Evolutionary conservation across 768 basidiomycete genomes (phyloP).

Genomic region (Mycena epipterygia): DNA sequence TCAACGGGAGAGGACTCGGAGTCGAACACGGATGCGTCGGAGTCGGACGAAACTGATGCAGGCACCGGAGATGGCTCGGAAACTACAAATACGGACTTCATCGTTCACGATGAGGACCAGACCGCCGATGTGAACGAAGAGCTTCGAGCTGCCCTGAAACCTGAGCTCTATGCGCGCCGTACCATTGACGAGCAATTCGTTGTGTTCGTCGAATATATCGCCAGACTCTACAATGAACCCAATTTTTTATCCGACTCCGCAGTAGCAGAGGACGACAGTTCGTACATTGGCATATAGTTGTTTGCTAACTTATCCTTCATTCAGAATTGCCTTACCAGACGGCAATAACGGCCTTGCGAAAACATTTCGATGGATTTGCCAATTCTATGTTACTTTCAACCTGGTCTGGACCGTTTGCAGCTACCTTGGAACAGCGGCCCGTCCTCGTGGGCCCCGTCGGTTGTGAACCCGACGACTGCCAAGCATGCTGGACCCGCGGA

Average conservation of each 20-base stretch:
- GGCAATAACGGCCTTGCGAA: neutral
- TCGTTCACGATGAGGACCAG: too few species aligned
- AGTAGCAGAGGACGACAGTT: neutral
- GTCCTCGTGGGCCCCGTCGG: constrained; percentile 4
- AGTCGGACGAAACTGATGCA: neutral
- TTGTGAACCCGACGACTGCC: neutral
- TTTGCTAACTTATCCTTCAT: neutral
- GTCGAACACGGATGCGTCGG: neutral
- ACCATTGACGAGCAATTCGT: neutral
- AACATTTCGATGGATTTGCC: neutral
- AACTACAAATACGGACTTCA: neutral
- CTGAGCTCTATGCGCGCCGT: constrained; percentile 11
- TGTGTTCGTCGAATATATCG: constrained; percentile 15
- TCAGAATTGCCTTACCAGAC: constrained; percentile 5
- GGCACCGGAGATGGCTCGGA: neutral
- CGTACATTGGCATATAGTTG: neutral
- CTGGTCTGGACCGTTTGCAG: constrained; percentile 26
- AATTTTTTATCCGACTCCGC: neutral
- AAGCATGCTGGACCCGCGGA: constrained; percentile 28
- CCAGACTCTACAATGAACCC: too few species aligned
- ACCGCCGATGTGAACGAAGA: neutral
- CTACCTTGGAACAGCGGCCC: constrained; percentile 22
- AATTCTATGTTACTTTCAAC: constrained; percentile 4
- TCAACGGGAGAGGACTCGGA: neutral
- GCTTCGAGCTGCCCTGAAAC: neutral